Conservation (phyloP, 768 basidiomycete species). For the Amanita thiersii region DNA sequence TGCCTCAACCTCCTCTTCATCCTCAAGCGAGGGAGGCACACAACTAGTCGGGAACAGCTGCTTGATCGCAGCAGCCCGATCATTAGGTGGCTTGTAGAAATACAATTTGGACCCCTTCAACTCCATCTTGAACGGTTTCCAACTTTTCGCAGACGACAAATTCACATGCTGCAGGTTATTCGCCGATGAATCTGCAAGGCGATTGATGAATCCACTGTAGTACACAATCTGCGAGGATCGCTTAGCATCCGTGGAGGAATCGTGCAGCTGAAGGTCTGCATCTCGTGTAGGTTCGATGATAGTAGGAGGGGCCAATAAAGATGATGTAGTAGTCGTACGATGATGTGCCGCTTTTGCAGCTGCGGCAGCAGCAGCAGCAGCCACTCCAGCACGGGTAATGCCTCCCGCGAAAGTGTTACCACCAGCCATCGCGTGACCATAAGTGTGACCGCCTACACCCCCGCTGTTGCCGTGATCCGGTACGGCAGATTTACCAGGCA, state of each 20-base stretch:
- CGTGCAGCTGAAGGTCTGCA: conserved; percentile 19
- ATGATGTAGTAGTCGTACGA: conserved; percentile 15
- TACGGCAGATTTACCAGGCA: not conserved
- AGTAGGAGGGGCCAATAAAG: conserved; percentile 40
- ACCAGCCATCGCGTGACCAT: not conserved
- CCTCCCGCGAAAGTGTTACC: conserved; percentile 10
- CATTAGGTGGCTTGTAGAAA: conserved; percentile 79
- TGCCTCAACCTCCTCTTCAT: conserved; percentile 23
- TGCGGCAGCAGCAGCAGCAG: not conserved
- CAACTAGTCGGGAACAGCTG: conserved; percentile 67
- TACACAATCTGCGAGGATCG: conserved; percentile 76
- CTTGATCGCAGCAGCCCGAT: conserved; percentile 54
- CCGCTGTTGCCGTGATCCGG: not conserved
- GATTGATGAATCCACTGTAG: conserved; percentile 70
- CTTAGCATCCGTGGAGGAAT: conserved; percentile 27
- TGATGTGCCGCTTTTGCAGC: conserved; percentile 10
- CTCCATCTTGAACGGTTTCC: conserved; percentile 84
- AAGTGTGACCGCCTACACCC: not conserved
- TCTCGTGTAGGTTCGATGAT: conserved; percentile 32
- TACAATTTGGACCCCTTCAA: conserved; percentile 80
- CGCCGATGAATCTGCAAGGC: conserved; percentile 43
- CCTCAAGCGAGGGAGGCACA: conserved; percentile 46
- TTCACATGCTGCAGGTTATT: conserved; percentile 23
- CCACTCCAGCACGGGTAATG: conserved; percentile 9
- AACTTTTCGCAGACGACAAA: conserved; percentile 50